Percentiles rank a stretch among this genome's conserved stretches.
Conservation (phyloP, 176 grass and related monocot genomes). For the Avena sativa region DNA sequence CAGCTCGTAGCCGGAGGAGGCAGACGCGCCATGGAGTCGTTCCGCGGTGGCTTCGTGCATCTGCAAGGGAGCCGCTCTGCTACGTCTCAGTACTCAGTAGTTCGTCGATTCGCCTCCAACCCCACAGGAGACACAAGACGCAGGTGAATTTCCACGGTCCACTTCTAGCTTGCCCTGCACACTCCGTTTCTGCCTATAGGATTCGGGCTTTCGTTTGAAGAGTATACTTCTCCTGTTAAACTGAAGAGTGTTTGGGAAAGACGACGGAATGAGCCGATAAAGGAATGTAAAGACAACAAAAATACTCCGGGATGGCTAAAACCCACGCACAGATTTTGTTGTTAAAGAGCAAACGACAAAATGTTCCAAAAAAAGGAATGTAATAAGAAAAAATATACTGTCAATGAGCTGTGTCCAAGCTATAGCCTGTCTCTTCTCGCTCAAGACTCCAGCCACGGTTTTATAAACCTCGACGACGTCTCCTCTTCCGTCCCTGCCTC, state of each 20-base stretch:
- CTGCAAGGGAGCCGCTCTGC: neutral
- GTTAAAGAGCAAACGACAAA: neutral
- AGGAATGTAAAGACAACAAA: neutral
- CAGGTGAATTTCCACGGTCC: neutral
- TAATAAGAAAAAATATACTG: neutral
- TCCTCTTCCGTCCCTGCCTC: neutral
- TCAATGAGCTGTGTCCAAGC: neutral
- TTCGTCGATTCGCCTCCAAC: too few relatives aligned
- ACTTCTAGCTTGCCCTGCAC: neutral
- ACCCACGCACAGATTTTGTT: neutral
- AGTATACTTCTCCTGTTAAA: neutral
- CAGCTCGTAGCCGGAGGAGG: neutral
- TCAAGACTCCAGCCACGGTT: neutral
- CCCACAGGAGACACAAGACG: too few relatives aligned
- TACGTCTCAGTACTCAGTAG: too few relatives aligned
- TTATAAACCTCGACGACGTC: conserved; percentile 6
- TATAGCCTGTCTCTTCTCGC: neutral
- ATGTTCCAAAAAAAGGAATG: neutral
- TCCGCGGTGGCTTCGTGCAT: neutral
- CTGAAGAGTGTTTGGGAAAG: neutral
- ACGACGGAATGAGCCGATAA: neutral
- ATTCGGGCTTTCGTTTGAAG: too few relatives aligned
- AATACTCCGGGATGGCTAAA: neutral
- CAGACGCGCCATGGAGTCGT: neutral
- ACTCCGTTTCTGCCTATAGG: neutral